phyloP scores from a whole-genome alignment of 2,329 filamentous ascomycete genomes.

The Colletotrichum sp. region DNA sequence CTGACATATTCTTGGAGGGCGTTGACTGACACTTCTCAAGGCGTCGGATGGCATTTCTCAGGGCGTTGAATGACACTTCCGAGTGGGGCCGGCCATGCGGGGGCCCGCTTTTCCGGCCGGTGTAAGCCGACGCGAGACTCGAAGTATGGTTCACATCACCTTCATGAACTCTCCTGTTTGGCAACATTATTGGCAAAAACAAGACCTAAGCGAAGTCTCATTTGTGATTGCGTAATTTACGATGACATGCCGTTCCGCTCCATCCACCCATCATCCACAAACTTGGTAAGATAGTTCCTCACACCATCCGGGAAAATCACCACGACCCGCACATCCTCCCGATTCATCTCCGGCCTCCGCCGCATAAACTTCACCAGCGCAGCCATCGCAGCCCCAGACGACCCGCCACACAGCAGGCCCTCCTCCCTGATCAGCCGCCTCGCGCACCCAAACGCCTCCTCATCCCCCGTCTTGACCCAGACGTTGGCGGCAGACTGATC shows the following conservation, averaged over 20 bases:
- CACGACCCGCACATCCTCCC: neutral
- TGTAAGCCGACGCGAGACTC: neutral
- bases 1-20: neutral
- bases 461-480: neutral
- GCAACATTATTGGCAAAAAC: fast-evolving
- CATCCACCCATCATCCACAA: neutral
- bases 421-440: neutral
- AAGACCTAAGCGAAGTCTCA: fast-evolving
- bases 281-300: neutral
- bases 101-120: neutral
- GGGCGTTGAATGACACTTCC: neutral
- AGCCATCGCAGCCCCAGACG: neutral
- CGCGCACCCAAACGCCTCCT: neutral
- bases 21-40: neutral
- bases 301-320: neutral
- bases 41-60: neutral
- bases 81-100: neutral
- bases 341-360: neutral
- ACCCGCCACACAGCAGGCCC: neutral
- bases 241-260: neutral
- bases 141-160: neutral
- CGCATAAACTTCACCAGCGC: neutral
- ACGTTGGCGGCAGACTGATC: neutral
- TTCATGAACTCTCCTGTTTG: neutral
- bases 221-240: neutral